Evolutionary conservation across 148 eudicot genomes (phyloP).

Genomic region (Silene uniflora): DNA sequence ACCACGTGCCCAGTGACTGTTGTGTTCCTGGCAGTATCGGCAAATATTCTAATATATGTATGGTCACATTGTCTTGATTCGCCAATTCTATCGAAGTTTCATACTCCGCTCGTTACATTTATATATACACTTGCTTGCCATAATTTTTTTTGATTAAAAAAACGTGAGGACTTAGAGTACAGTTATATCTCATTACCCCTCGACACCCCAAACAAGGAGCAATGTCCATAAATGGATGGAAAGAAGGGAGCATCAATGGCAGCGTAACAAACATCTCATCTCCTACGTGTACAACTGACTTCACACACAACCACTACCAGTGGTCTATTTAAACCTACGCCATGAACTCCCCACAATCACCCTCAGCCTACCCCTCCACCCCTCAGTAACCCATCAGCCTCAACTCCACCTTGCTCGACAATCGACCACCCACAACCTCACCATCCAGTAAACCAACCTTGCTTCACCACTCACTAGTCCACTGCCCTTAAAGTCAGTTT

Average conservation of each 20-base stretch:
- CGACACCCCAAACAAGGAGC: not conserved
- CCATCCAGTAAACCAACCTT: not conserved
- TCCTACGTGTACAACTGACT: not conserved
- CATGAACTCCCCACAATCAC: not conserved
- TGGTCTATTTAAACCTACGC: not conserved
- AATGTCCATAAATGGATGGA: not conserved
- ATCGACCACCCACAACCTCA: not conserved
- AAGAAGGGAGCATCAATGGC: not conserved
- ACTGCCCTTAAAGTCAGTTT: not conserved
- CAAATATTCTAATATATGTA: not conserved
- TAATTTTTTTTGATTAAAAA: too few species aligned
- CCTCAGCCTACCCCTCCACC: not conserved
- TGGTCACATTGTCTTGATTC: not conserved
- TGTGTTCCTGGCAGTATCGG: not conserved
- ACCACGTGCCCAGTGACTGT: not conserved
- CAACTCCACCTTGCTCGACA: not conserved
- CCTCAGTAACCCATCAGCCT: not conserved
- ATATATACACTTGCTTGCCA: too few species aligned
- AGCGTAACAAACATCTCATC: not conserved
- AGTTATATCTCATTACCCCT: not conserved
- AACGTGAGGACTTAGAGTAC: too few species aligned
- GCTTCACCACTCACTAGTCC: not conserved
- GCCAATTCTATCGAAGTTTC: too few species aligned
- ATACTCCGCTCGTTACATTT: too few species aligned
- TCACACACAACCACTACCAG: not conserved